Base-by-base conservation (phyloP, 805 yeast species). In the Ogataea naganishii region DNA sequence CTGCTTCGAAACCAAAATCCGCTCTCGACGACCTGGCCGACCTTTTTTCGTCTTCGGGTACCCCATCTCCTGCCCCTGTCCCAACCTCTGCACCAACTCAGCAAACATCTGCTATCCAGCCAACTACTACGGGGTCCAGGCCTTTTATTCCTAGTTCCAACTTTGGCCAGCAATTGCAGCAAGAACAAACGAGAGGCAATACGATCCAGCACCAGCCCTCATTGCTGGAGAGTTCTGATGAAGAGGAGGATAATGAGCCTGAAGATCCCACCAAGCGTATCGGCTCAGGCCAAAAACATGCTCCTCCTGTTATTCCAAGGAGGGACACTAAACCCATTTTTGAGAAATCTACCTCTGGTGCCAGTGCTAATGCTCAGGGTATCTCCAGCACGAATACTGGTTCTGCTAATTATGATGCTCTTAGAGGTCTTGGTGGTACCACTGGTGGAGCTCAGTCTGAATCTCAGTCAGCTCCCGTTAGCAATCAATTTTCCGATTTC, bases 61-160 rank as follows among this genome's bases (percentile, higher is more conserved):
- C 56, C 13, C 35, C 59, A 8, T 47, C 60, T 10, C 42, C 56
- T 11, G 26, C 44, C 14, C 29, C 40, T 3, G n/a, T n/a, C n/a
- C 13, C 46, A 19, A 11, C 45, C 18, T 11, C 33, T 32, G 32
- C 12, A 13, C 36, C 20, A 22, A 18, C 8, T 25, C 25, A 14
- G 31, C 39, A 6, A 26, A 17, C 40, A 4, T 21, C 32, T 18
- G 26, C 38, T 27, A 38, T 40, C 34, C 4, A 46, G 47, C 44
- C 55, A 10, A 51, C 57, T 27, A 37, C 59, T 8, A 41, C 57
- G 16, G 54, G 56, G 23, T 39, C 53, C 6, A 58, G 56, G 36
- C 56, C 49, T 10, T 89, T 88, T 57, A 80, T 72, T 31, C 96
- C 96, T 20, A 67, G 86, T 12, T 85, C 96, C 0, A 58, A 69